Conservation (phyloP, 768 basidiomycete genomes). For the Paxillus involutus region DNA sequence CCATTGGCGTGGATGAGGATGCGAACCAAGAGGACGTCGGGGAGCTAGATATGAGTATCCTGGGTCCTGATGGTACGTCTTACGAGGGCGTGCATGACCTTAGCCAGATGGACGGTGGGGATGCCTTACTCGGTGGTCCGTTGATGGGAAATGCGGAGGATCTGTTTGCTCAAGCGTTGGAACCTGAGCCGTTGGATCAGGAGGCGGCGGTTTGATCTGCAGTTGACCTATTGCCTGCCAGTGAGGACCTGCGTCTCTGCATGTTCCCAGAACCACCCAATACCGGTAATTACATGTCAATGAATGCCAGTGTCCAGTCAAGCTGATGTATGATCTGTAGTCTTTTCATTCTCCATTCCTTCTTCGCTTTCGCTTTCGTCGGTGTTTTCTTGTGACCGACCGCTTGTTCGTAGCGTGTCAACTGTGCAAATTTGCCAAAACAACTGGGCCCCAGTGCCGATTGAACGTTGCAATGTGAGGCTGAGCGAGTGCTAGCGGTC, state of each 20-base stretch:
- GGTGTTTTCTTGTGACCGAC: neutral
- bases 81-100: constrained; percentile 55
- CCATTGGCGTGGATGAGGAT: constrained; percentile 36
- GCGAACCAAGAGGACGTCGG: constrained; percentile 37
- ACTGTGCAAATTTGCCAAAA: neutral
- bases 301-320: neutral
- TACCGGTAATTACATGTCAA: constrained; percentile 9
- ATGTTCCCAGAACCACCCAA: neutral
- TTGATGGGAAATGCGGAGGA: constrained; percentile 61
- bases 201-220: constrained; percentile 9
- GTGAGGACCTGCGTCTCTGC: neutral
- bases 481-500: neutral
- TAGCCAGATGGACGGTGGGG: constrained; percentile 52
- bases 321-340: constrained; percentile 6
- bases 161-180: constrained; percentile 48
- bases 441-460: too few species aligned
- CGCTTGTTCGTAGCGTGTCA: too few species aligned
- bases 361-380: neutral
- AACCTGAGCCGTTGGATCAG: constrained; percentile 15
- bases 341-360: neutral
- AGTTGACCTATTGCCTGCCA: too few species aligned
- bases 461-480: neutral
- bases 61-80: constrained; percentile 65
- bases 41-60: constrained; percentile 59
- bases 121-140: constrained; percentile 57